Base-by-base conservation (phyloP, 2,329 filamentous ascomycete genomes). In the Aspergillus sp. region DNA sequence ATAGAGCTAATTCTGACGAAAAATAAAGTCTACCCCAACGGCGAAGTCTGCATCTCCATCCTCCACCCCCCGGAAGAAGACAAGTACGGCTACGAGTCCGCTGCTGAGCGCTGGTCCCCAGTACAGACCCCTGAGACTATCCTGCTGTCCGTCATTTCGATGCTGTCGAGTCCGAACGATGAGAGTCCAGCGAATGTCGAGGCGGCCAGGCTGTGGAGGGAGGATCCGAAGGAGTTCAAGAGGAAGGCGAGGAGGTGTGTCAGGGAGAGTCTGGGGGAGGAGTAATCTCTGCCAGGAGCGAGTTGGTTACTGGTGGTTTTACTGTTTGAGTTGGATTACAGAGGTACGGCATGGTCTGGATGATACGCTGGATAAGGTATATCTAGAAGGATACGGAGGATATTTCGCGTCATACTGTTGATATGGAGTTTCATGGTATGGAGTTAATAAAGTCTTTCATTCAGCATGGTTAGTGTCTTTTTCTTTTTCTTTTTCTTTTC, bases 81-180 rank as follows among this genome's bases (percentile, higher is more conserved):
- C 64, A 83, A 87, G 63, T 93, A 86, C 69, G 91, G 91, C 45
- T 98, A 98, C 73, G 93, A 98, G 69, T 79, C 80, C 28, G 90
- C 89, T 10, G 78, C 81, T 29, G 93, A 98, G 76, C 82, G 93
- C 50, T 98, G 93, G 93, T 86, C 80, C 49, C 93, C 93, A 29
- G 91, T 97, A 2, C 93, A 97, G 69, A 90, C 86, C 8, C 90
- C 91, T 45, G 91, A 96, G 75, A 94, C 89, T 26, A 97, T 98
- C 52, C 73, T 98, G 42, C 71, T 98, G 30, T 89, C 83, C 59
- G 90, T 94, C 32, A 94, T 98, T 65, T 93, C 86, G 66, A 83
- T 98, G 73, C 82, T 98, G 54, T 83, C 87, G 53, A 85, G 86
- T 61, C 93, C 93, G 42, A 98, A 98, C 65, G 88, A 94, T 62